These are phyloP conservation scores for Pinus albicaulis DNA, from an alignment of 75 land plant genomes.

Conservation along the genomic window DNA sequence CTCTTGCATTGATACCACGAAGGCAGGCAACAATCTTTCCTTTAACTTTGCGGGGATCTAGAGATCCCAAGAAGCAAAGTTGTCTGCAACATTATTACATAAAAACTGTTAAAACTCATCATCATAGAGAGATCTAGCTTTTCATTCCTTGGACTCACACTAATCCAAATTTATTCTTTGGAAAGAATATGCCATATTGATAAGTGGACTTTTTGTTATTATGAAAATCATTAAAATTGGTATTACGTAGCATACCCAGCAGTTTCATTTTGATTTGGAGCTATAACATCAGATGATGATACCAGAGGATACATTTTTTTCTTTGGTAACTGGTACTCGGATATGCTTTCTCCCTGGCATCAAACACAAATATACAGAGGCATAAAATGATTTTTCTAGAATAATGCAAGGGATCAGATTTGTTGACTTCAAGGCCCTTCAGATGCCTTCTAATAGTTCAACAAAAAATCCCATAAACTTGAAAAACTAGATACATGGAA, in stretches of 20 bases:
- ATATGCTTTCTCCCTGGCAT: conserved; percentile 22
- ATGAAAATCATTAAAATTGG: not conserved
- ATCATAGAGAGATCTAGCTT: not conserved
- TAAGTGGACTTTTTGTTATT: no score
- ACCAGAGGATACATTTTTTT: conserved; percentile 24
- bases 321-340: not conserved
- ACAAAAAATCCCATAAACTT: not conserved
- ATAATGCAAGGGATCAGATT: not conserved
- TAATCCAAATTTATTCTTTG: not conserved
- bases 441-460: not conserved
- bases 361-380: not conserved
- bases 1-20: conserved; percentile 37
- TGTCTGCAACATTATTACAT: conserved; percentile 22
- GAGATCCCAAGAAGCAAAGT: conserved; percentile 27
- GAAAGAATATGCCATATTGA: not conserved
- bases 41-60: conserved; percentile 48
- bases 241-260: conserved; percentile 9
- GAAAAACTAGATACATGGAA: not conserved
- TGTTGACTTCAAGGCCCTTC: not conserved
- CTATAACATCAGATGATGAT: conserved; percentile 16
- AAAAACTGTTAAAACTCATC: not conserved
- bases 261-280: conserved; percentile 13
- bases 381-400: not conserved
- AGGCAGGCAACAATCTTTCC: conserved; percentile 65
- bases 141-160: not conserved